phyloP scores from a whole-genome alignment of 164 flowering plant genomes.

The Piper longum region DNA sequence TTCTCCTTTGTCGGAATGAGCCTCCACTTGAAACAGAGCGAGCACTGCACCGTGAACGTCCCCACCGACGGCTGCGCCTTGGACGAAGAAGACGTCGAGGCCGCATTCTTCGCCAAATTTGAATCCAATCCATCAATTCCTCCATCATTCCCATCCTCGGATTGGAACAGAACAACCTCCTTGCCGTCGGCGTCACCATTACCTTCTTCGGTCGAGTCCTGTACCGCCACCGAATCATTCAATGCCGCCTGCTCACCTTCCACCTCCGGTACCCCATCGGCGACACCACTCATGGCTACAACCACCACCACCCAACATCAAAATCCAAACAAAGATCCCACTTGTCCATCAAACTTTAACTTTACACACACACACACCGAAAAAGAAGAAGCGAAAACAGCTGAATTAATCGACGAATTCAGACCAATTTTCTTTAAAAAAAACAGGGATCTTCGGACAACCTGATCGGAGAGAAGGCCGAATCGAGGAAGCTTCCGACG shows the following conservation, averaged over 20 bases:
- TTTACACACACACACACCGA: not conserved
- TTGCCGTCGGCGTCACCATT: slow-evolving; percentile 16
- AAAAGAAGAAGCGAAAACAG: not conserved
- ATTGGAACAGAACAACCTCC: slow-evolving; percentile 50
- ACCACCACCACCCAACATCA: not conserved
- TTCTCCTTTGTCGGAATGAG: slow-evolving; percentile 76
- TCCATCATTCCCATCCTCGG: slow-evolving; percentile 4
- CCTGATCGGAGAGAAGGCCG: not conserved
- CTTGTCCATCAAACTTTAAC: not conserved
- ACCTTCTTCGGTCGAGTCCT: slow-evolving; percentile 16
- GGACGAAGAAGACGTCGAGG: slow-evolving; percentile 12
- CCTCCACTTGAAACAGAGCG: slow-evolving; percentile 79
- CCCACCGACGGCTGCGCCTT: slow-evolving; percentile 58
- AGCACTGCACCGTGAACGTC: slow-evolving; percentile 84
- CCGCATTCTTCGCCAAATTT: slow-evolving; percentile 5
- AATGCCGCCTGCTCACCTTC: slow-evolving; percentile 10
- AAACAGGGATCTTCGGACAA: not conserved
- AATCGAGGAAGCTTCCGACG: no score
- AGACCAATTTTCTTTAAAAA: no score
- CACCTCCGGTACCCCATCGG: slow-evolving; percentile 4
- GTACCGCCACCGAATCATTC: slow-evolving; percentile 9
- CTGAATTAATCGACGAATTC: no score
- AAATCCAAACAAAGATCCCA: not conserved
- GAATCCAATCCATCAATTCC: slow-evolving; percentile 19
- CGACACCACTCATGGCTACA: not conserved